phyloP scores from a whole-genome alignment of 768 basidiomycete genomes.

The Suillus subluteus region DNA sequence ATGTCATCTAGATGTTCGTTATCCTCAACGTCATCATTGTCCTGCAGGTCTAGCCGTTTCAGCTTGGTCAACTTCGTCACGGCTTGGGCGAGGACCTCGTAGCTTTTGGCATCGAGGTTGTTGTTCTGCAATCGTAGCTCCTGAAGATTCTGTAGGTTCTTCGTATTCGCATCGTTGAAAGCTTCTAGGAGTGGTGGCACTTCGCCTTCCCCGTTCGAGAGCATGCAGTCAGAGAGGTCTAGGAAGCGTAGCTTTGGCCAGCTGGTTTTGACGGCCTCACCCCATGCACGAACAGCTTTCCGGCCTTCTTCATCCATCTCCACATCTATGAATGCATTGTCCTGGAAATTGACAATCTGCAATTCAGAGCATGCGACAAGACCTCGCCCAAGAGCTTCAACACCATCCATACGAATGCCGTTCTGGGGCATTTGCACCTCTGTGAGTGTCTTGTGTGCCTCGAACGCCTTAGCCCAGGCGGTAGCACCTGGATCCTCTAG shows the following conservation, averaged over 20 bases:
- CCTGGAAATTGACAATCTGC: conserved; percentile 86
- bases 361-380: conserved; percentile 68
- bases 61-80: conserved; percentile 64
- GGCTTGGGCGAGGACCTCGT: conserved; percentile 66
- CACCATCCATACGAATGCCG: conserved; percentile 93
- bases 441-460: conserved; percentile 75
- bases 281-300: conserved; percentile 58
- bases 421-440: conserved; percentile 98
- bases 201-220: conserved; percentile 76
- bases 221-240: conserved; percentile 85
- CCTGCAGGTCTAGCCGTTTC: conserved; percentile 80
- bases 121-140: conserved; percentile 89
- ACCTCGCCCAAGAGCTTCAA: conserved; percentile 76
- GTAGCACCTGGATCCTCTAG: conserved; percentile 87
- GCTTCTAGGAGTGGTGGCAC: conserved; percentile 65
- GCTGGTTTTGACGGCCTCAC: conserved; percentile 50
- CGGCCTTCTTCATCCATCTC: conserved; percentile 61
- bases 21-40: conserved; percentile 86
- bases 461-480: conserved; percentile 87
- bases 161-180: conserved; percentile 67
- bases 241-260: conserved; percentile 67
- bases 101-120: conserved; percentile 76
- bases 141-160: conserved; percentile 55
- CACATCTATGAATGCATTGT: conserved; percentile 76
- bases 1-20: conserved; percentile 64